These are phyloP conservation scores for Triglochin maritima DNA, from an alignment of 106 monocot genomes.

Conservation along the genomic window DNA sequence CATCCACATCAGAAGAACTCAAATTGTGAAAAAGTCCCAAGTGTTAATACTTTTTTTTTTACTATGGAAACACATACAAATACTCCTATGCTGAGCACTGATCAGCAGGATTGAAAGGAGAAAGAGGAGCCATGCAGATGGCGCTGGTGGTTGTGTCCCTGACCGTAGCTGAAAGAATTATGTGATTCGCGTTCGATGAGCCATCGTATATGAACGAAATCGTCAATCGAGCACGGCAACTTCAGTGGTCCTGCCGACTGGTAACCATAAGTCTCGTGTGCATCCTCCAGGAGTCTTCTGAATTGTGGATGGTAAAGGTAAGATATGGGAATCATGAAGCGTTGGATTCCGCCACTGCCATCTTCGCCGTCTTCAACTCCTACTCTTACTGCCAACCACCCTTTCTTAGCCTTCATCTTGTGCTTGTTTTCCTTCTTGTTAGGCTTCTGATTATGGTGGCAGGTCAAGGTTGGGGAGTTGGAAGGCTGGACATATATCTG, in stretches of 20 bases:
- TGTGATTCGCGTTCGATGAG: not conserved
- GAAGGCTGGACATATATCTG: too few species aligned
- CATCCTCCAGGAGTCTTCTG: conserved; percentile 3
- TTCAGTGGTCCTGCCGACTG: conserved; percentile 3
- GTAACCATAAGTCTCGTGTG: conserved; percentile 5
- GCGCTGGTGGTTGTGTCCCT: not conserved
- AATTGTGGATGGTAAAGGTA: conserved; percentile 8
- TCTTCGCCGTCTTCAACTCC: not conserved
- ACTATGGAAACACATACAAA: too few species aligned
- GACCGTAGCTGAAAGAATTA: not conserved
- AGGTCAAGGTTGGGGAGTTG: too few species aligned
- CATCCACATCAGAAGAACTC: too few species aligned
- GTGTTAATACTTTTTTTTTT: too few species aligned
- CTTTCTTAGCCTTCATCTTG: conserved; percentile 6
- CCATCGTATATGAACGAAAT: conserved; percentile 3
- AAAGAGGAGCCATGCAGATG: not conserved
- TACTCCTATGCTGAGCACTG: too few species aligned
- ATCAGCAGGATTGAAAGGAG: not conserved
- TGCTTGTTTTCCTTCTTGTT: not conserved
- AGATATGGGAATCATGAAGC: conserved; percentile 10
- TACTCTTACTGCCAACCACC: conserved; percentile 5
- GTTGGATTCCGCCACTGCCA: not conserved
- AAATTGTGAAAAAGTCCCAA: too few species aligned
- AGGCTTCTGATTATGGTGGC: not conserved
- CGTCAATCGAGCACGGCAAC: conserved; percentile 8